Evolutionary conservation across 768 basidiomycete genomes (phyloP).

Genomic region (Rickenella mellea): DNA sequence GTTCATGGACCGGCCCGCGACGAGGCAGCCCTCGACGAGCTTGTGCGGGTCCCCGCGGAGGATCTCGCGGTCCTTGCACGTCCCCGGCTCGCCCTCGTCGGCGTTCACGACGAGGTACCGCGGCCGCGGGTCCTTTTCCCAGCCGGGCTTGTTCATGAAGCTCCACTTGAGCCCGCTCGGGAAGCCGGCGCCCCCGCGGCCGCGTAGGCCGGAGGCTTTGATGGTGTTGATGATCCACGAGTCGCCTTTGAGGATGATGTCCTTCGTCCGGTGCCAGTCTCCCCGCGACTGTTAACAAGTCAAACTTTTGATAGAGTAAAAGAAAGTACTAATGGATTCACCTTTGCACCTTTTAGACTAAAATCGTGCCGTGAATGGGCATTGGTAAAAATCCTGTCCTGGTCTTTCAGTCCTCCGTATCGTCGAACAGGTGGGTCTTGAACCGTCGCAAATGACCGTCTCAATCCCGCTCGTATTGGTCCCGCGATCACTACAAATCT

Average conservation of each 20-base stretch:
- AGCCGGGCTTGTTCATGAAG: constrained; percentile 99
- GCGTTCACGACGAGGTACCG: constrained; percentile 97
- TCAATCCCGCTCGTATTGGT: constrained; percentile 19
- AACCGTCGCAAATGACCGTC: constrained; percentile 52
- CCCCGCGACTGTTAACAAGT: constrained; percentile 58
- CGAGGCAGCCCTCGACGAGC: constrained; percentile 93
- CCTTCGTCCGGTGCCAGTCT: constrained; percentile 98
- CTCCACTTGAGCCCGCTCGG: constrained; percentile 96
- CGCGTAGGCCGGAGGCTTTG: constrained; percentile 92
- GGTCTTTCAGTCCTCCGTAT: constrained; percentile 92
- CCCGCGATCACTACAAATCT: too few species aligned
- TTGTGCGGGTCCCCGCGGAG: constrained; percentile 97
- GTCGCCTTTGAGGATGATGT: constrained; percentile 91
- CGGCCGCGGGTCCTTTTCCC: constrained; percentile 92
- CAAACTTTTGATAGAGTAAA: constrained; percentile 4
- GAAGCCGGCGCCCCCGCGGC: constrained; percentile 95
- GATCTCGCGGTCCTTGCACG: constrained; percentile 98
- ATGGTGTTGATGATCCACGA: constrained; percentile 94
- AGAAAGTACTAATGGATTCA: constrained; percentile 23
- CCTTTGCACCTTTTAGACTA: constrained; percentile 86
- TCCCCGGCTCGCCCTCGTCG: constrained; percentile 97
- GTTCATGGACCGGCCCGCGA: constrained; percentile 96
- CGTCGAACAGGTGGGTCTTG: constrained; percentile 79
- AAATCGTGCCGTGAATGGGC: constrained; percentile 83
- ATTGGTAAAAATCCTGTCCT: constrained; percentile 92